Evolutionary conservation across 2,329 filamentous ascomycete genomes (phyloP), one percentile per base, ranked within the genome.

Genomic region (Monilinia aucupariae): DNA sequence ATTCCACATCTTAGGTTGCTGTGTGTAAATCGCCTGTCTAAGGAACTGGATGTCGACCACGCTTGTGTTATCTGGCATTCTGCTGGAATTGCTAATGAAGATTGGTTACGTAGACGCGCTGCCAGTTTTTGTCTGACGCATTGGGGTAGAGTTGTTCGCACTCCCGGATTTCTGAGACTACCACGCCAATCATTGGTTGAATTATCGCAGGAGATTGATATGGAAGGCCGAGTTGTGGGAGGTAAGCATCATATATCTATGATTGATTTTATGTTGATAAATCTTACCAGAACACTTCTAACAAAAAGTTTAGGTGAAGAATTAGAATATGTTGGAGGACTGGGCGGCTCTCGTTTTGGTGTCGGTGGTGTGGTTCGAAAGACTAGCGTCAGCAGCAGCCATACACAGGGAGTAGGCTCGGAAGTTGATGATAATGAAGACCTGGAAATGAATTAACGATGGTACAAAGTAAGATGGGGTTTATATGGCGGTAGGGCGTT

Each of bases 31-130:
- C 85, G 94, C 10, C 82, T 99, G 4, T 88, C 90, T 62, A 89
- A 91, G 66, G 94, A 99, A 73, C 83, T 99, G 3, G 93, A 97
- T 73, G 89, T 97, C 47, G 91, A 96, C 65, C 92, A 97, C 72
- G 93, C 93, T 3, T 96, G 94, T 67, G 88, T 96, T 69, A 92
- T 96, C 63, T 99, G 96, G 92, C 92, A 97, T 75, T 91, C 92
- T 68, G 92, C 94, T 2, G 89, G 88, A 9, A 85, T 93, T 17
- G 93, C 94, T 20, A 90, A 88, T 69, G 94, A 99, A 76, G 91
- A 96, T 60, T 97, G 92, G 92, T 82, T 99, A 47, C 90, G 92
- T 74, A 90, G 90, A 70, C 87, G 93, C 60, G 91, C 94, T 0
- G 92, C 92, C 0, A 82, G 81, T 53, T 97, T 96, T 76, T 97